Conservation (phyloP, 306 rosid species). For the Cucumis hystrix region DNA sequence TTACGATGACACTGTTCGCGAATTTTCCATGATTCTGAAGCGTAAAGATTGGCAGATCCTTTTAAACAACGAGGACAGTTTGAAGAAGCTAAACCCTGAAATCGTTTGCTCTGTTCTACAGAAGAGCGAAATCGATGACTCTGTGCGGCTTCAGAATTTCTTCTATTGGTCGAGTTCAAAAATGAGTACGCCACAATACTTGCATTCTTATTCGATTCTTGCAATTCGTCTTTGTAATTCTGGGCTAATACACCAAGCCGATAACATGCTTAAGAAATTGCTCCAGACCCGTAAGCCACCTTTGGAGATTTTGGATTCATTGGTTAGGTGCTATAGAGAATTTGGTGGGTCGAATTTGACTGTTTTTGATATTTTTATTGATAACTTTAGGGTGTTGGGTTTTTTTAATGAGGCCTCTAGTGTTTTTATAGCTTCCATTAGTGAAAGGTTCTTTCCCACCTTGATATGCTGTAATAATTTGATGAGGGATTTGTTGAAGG, state of each 20-base stretch:
- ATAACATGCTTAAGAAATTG: slow-evolving; percentile 25
- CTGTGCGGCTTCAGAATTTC: slow-evolving; percentile 28
- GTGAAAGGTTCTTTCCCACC: slow-evolving; percentile 20
- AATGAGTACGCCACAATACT: slow-evolving; percentile 22
- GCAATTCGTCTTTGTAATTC: slow-evolving; percentile 33
- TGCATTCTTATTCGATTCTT: slow-evolving; percentile 28
- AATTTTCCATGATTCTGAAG: slow-evolving; percentile 25
- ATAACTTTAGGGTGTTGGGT: slow-evolving; percentile 21
- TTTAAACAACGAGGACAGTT: slow-evolving; percentile 10
- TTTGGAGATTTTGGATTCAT: slow-evolving; percentile 22
- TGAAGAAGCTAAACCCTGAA: slow-evolving; percentile 23
- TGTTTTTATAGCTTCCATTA: slow-evolving; percentile 24
- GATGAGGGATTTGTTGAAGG: slow-evolving; percentile 29
- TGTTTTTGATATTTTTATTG: slow-evolving; percentile 31
- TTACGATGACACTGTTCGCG: slow-evolving; percentile 16
- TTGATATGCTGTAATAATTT: slow-evolving; percentile 25
- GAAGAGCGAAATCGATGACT: slow-evolving; percentile 15
- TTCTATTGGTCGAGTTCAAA: slow-evolving; percentile 32
- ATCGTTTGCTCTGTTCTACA: slow-evolving; percentile 28
- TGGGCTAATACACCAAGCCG: slow-evolving; percentile 12
- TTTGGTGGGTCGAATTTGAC: slow-evolving; percentile 14
- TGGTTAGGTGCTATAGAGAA: slow-evolving; percentile 16
- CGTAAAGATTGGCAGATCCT: slow-evolving; percentile 19
- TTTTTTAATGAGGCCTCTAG: slow-evolving; percentile 24
- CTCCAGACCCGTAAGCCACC: slow-evolving; percentile 14